Conservation (phyloP, 352 stramenopile species). For the Globisporangium uncinulatum region DNA sequence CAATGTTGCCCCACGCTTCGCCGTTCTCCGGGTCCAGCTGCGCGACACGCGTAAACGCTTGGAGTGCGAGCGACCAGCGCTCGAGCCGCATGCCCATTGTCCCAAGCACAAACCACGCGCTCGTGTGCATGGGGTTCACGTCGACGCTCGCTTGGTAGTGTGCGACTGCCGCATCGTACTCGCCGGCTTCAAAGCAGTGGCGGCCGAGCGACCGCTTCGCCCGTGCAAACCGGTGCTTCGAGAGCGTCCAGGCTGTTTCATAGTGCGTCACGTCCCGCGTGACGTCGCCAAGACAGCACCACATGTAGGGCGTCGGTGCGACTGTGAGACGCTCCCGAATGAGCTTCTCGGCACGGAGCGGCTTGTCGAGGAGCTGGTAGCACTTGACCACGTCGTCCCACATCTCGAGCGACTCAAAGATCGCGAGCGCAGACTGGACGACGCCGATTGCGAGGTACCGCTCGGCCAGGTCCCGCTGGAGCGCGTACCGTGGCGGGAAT, state of each 20-base stretch:
- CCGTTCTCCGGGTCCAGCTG: slow-evolving; percentile 93
- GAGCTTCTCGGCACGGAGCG: slow-evolving; percentile 86
- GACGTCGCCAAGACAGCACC: slow-evolving; percentile 90
- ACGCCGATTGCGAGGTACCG: slow-evolving; percentile 91
- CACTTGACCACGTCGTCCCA: slow-evolving; percentile 97
- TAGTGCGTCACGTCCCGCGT: slow-evolving; percentile 88
- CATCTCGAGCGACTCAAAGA: slow-evolving; percentile 93
- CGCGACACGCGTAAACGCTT: slow-evolving; percentile 90
- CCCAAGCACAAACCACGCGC: slow-evolving; percentile 92
- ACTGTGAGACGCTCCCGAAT: slow-evolving; percentile 84
- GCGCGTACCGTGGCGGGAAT: slow-evolving; percentile 91
- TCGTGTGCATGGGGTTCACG: slow-evolving; percentile 88
- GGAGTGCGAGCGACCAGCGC: slow-evolving; percentile 81
- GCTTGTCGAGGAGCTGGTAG: slow-evolving; percentile 90
- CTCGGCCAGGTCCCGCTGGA: slow-evolving; percentile 91
- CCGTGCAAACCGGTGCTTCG: slow-evolving; percentile 86
- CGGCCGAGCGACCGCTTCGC: slow-evolving; percentile 89
- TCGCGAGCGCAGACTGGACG: slow-evolving; percentile 85
- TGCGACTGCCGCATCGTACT: slow-evolving; percentile 63
- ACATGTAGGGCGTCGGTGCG: slow-evolving; percentile 90
- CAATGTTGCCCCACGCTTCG: slow-evolving; percentile 95
- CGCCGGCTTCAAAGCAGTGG: slow-evolving; percentile 85
- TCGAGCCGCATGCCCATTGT: slow-evolving; percentile 88
- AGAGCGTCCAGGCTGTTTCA: slow-evolving; percentile 90
- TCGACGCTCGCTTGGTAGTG: slow-evolving; percentile 83